Evolutionary conservation across 768 basidiomycete species (phyloP).

Genomic region (Gyrodon lividus): DNA sequence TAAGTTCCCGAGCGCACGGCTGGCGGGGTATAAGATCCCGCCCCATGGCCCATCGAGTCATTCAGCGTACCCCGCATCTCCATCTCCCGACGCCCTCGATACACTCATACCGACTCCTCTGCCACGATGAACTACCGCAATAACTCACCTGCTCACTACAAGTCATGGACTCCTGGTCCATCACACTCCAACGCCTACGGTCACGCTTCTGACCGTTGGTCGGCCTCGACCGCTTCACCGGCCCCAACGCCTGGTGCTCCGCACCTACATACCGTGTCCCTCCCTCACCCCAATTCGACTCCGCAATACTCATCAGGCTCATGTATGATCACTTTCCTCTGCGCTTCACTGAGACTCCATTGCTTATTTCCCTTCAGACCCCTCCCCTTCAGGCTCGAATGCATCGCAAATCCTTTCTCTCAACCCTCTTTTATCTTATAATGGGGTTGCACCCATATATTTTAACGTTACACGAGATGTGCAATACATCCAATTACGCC

Average conservation of each 20-base stretch:
- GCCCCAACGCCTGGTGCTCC: slow-evolving; percentile 25
- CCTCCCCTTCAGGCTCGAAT: slow-evolving; percentile 3
- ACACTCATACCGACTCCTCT: neutral
- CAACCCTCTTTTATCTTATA: slow-evolving; percentile 27
- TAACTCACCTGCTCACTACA: slow-evolving; percentile 15
- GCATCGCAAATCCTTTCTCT: slow-evolving; percentile 21
- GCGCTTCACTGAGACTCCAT: neutral
- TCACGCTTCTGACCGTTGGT: slow-evolving; percentile 5
- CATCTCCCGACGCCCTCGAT: slow-evolving; percentile 1
- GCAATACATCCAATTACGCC: slow-evolving; percentile 19
- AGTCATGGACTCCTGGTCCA: slow-evolving; percentile 20
- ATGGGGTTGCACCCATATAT: slow-evolving; percentile 14
- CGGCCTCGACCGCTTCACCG: slow-evolving; percentile 16
- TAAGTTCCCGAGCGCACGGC: slow-evolving; percentile 20
- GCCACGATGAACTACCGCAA: slow-evolving; percentile 21
- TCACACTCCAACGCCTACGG: slow-evolving; percentile 4
- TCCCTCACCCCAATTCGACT: slow-evolving; percentile 32
- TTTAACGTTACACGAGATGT: slow-evolving; percentile 29
- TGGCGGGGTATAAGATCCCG: slow-evolving; percentile 28
- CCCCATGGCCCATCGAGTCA: slow-evolving; percentile 17
- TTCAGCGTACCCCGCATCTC: slow-evolving; percentile 11
- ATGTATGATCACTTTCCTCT: slow-evolving; percentile 12
- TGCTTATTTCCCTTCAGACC: slow-evolving; percentile 14
- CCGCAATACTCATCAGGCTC: slow-evolving; percentile 16
- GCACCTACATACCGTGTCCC: slow-evolving; percentile 26